Percentiles rank a stretch among this genome's conserved stretches.
Conservation (phyloP, 768 basidiomycete species). For the Mrakia hoshinonis region DNA sequence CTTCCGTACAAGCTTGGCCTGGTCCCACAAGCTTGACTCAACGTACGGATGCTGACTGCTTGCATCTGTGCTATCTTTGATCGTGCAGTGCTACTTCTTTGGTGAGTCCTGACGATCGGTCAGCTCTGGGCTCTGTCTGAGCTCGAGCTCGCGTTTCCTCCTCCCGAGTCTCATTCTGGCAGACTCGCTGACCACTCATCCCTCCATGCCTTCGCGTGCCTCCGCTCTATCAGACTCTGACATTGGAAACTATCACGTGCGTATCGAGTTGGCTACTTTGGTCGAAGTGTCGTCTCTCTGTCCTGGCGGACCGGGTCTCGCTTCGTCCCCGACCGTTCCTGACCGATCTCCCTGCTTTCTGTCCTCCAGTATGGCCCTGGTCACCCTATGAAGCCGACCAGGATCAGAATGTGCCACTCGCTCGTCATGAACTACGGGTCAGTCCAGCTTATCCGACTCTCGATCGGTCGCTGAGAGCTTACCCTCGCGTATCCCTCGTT, state of each 20-base stretch:
- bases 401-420: conserved; percentile 99
- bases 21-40: no score
- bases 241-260: conserved; percentile 84
- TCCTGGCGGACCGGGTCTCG: neutral
- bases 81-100: conserved; percentile 29
- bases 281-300: neutral
- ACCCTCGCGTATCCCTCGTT: neutral
- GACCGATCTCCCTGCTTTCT: neutral
- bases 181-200: neutral
- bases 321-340: neutral
- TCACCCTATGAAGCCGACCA: conserved; percentile 75
- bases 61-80: no score
- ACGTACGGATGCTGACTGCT: no score
- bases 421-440: conserved; percentile 76
- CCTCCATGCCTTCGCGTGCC: neutral
- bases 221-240: conserved; percentile 39
- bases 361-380: conserved; percentile 46
- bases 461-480: neutral
- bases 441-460: neutral
- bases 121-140: neutral
- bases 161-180: neutral
- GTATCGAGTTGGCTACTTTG: neutral
- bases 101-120: conserved; percentile 9
- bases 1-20: no score
- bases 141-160: neutral